phyloP scores from a whole-genome alignment of 2,329 filamentous ascomycete species.

The Cercospora berteroae region DNA sequence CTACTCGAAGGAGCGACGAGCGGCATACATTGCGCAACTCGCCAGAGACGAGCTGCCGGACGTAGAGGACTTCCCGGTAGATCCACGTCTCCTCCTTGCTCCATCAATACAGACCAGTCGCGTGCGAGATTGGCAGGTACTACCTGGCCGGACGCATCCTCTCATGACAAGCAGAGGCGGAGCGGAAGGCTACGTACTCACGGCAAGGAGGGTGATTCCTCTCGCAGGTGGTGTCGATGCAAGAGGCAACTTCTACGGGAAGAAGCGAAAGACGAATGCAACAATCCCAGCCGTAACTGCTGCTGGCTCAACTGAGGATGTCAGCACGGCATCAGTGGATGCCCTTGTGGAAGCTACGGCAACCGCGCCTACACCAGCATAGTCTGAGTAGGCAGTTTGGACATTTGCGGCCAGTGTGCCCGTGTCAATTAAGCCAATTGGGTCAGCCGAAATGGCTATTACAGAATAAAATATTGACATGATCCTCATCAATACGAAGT shows the following conservation, averaged over 20 bases:
- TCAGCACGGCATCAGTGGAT: neutral
- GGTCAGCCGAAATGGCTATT: neutral
- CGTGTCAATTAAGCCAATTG: neutral
- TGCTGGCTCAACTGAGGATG: neutral
- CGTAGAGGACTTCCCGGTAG: slow-evolving; percentile 75
- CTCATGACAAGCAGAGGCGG: slow-evolving; percentile 87
- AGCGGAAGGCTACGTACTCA: slow-evolving; percentile 86
- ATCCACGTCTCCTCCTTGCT: slow-evolving; percentile 79
- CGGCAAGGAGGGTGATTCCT: slow-evolving; percentile 76
- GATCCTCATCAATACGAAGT: neutral
- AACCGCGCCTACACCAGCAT: slow-evolving; percentile 8
- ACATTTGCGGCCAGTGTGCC: neutral
- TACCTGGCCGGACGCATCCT: slow-evolving; percentile 89
- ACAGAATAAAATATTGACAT: neutral
- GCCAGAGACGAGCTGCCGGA: slow-evolving; percentile 28
- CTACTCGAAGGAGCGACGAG: slow-evolving; percentile 76
- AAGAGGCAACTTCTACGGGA: slow-evolving; percentile 65
- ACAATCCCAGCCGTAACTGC: neutral
- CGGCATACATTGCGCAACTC: slow-evolving; percentile 63
- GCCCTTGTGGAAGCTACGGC: neutral
- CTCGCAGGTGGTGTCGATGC: slow-evolving; percentile 77
- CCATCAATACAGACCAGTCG: slow-evolving; percentile 77
- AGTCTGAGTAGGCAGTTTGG: neutral
- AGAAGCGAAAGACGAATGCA: slow-evolving; percentile 59
- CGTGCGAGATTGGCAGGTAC: slow-evolving; percentile 80